phyloP scores from a whole-genome alignment of 495 filamentous ascomycete genomes.

The Neurospora sp. region DNA sequence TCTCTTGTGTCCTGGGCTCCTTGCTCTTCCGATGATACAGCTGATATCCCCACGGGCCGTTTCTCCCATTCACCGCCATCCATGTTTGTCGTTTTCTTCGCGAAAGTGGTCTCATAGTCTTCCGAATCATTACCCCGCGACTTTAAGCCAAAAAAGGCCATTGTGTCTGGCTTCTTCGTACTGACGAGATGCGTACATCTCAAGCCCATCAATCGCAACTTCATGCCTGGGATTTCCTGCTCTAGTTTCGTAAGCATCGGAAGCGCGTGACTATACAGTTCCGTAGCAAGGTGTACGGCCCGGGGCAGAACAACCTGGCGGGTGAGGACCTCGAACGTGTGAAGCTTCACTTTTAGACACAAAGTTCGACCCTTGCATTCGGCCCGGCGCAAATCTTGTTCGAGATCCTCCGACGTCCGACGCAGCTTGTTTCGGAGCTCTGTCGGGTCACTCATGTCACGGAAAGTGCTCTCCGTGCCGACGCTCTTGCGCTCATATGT shows the following conservation, averaged over 20 bases:
- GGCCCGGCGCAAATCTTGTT: conserved; percentile 70
- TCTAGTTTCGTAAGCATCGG: conserved; percentile 83
- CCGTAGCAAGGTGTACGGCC: conserved; percentile 61
- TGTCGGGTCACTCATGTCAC: conserved; percentile 58
- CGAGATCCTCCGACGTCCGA: conserved; percentile 73
- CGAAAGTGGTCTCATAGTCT: conserved; percentile 1
- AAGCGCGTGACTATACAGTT: conserved; percentile 69
- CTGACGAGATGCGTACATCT: conserved; percentile 78
- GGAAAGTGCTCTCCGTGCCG: conserved; percentile 87
- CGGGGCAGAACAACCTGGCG: conserved; percentile 67
- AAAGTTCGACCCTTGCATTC: conserved; percentile 84
- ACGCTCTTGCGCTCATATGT: conserved; percentile 90
- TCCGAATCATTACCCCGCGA: conserved; percentile 10
- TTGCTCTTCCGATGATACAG: neutral
- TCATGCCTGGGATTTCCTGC: conserved; percentile 74
- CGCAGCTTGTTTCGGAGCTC: conserved; percentile 70
- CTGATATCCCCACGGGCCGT: neutral
- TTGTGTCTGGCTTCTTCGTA: conserved; percentile 59
- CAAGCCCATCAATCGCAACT: conserved; percentile 77
- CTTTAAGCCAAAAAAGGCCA: conserved; percentile 70
- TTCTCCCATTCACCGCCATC: conserved; percentile 45
- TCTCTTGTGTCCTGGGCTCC: conserved; percentile 48
- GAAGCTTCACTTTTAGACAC: conserved; percentile 85
- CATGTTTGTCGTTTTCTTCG: conserved; percentile 9
- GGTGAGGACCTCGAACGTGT: conserved; percentile 85